Evolutionary conservation across 768 basidiomycete genomes (phyloP).

Genomic region (Phaeotremella fagi): DNA sequence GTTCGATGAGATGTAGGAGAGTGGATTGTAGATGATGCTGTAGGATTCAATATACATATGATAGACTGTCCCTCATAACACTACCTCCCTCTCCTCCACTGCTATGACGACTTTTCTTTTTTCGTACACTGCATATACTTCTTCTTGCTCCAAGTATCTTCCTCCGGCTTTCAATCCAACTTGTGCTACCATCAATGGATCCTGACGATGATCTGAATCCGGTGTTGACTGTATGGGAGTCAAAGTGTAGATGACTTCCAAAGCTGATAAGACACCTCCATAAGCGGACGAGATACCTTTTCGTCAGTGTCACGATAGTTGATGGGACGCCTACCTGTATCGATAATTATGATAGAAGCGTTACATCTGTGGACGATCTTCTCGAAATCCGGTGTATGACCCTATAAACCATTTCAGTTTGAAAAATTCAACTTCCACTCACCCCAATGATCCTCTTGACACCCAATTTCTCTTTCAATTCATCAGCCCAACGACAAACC

Average conservation of each 20-base stretch:
- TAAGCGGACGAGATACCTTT: slow-evolving; percentile 96
- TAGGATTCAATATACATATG: not conserved
- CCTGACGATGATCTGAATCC: slow-evolving; percentile 21
- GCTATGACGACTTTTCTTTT: slow-evolving; percentile 11
- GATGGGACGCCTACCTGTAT: slow-evolving; percentile 61
- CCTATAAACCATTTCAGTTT: slow-evolving; percentile 52
- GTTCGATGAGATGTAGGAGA: slow-evolving; percentile 44
- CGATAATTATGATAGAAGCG: slow-evolving; percentile 92
- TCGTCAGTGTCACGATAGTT: slow-evolving; percentile 8
- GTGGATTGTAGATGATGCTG: too few species aligned
- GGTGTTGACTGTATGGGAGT: slow-evolving; percentile 54
- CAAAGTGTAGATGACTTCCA: slow-evolving; percentile 80
- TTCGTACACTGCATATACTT: slow-evolving; percentile 31
- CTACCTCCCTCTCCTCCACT: slow-evolving; percentile 17
- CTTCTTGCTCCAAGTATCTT: slow-evolving; percentile 31
- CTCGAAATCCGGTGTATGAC: slow-evolving; percentile 91
- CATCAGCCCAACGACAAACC: slow-evolving; percentile 65
- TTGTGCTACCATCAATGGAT: slow-evolving; percentile 23
- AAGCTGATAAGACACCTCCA: slow-evolving; percentile 82
- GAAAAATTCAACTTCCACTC: slow-evolving; percentile 3
- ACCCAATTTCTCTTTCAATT: slow-evolving; percentile 67
- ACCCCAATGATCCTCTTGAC: slow-evolving; percentile 72
- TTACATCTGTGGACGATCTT: slow-evolving; percentile 78
- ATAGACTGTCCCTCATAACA: not conserved
- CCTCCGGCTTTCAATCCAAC: slow-evolving; percentile 7